phyloP scores from a whole-genome alignment of 192 early-diverging fungal genomes.

The Coemansia sp. region DNA sequence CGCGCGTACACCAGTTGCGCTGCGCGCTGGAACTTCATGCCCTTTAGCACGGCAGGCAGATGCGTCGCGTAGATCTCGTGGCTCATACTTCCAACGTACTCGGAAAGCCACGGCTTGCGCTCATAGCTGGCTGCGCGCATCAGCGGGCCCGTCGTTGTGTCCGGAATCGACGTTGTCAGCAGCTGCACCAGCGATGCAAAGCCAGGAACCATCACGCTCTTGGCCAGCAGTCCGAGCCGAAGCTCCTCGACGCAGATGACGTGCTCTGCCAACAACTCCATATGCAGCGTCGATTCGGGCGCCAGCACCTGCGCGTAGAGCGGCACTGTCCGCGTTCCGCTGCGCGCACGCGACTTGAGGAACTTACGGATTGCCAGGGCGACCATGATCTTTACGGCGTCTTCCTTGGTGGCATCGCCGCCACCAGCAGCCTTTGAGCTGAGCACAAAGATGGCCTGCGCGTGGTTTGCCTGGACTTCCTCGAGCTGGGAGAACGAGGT shows the following conservation, averaged over 20 bases:
- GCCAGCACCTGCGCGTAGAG: constrained; percentile 64
- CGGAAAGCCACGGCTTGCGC: constrained; percentile 56
- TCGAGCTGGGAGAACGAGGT: constrained; percentile 60
- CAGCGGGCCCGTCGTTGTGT: constrained; percentile 47
- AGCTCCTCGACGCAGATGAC: constrained; percentile 74
- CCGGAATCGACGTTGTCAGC: constrained; percentile 66
- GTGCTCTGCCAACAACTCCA: constrained; percentile 69
- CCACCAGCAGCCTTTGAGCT: constrained; percentile 53
- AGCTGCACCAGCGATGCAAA: constrained; percentile 68
- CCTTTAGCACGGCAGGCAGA: constrained; percentile 51
- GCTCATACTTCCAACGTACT: constrained; percentile 61
- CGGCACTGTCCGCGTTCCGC: constrained; percentile 19
- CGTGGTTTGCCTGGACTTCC: constrained; percentile 53
- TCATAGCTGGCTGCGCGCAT: constrained; percentile 25
- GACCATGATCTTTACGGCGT: constrained; percentile 69
- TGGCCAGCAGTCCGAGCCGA: constrained; percentile 66
- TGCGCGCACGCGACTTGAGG: constrained; percentile 30
- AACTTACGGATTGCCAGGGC: constrained; percentile 72
- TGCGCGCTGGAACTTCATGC: constrained; percentile 57
- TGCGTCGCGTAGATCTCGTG: constrained; percentile 66
- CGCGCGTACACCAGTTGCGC: constrained; percentile 60
- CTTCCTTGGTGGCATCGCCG: constrained; percentile 56
- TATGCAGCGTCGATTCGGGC: constrained; percentile 70
- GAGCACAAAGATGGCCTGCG: constrained; percentile 65
- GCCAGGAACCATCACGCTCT: constrained; percentile 68